Base-by-base conservation (phyloP, 1,284 basidiomycete species). In the Flammula alnicola region DNA sequence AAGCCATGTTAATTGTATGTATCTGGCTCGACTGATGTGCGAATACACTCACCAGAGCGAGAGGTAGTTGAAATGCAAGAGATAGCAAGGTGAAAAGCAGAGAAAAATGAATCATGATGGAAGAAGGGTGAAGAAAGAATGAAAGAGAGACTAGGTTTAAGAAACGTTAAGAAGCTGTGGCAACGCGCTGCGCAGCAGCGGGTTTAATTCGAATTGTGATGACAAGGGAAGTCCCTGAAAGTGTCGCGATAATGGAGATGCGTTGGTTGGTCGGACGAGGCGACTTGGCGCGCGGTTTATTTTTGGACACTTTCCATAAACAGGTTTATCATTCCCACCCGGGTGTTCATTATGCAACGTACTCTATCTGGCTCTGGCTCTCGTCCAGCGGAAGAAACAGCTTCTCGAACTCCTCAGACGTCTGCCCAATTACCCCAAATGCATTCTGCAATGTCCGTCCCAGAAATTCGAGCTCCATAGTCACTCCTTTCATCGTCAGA, bases 401-500 rank as follows among this genome's bases (percentile, higher is more conserved):
- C 39, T 74, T 78, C 58, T 90, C 87, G 61, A 91, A 91, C 59
- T 88, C 83, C 42, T 80, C 77, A 9, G 78, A 72, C 1, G 77
- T 78, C 51, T 88, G 79, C 39, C 92, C 82, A 63, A 93, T 91
- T 4, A 94, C 91, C 10, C 94, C 94, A 69, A 95, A 96, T 8
- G 91, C 87, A 44, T 86, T 83, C 64, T 97, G 95, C 49, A 94
- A 73, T 14, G 83, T 87, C 26, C 67, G 70, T 0, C 94, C 94
- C 2, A 96, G 73, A 44, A 74, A 79, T 41, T 95, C 91, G 14
- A 97, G 78, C 62, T 96, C 93, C 49, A 83, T 79, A 14, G 93
- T 95, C 25, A 97, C 90, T 6, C 93, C 92, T 65, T 88, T 84
- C 93, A 97, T 96, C 46, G 91, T 91, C 45, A 96, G 74, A 0